Base-by-base conservation (phyloP, 164 flowering plant genomes). In the Liquidambar formosana region DNA sequence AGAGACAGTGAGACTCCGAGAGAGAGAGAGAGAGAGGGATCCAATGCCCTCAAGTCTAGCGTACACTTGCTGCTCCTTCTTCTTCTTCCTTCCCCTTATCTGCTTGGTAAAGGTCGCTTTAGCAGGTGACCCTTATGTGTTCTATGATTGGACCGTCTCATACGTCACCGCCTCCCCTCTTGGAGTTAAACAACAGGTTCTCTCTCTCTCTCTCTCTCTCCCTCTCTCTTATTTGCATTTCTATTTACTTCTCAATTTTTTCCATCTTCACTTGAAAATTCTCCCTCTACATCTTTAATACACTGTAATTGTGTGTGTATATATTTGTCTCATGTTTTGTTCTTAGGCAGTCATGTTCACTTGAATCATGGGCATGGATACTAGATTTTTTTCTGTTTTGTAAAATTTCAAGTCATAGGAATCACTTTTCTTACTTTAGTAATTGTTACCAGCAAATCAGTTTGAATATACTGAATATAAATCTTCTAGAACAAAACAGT, bases 131-230 rank as follows among this genome's bases (percentile, higher is more conserved):
- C 97, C 97, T 33, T 89, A 68, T 69, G 82, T 80, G 44, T 90
- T 44, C 78, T 89, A 63, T 63, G 93, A 92, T 54, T 92, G 92
- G 91, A 86, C 84, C 8, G 85, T 92, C 64, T 89, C 96, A 0
- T 92, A 92, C 70, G 57, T 81, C 73, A 76, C 83, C 27, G 89
- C 86, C 38, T 77, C 91, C 6, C 96, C 97, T 14, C 96, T 92
- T 44, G 97, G 96, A 21, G 76, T 72, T 22, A 81, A 81, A 22
- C 96, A 92, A 62, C 84, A 86, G 96, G 97, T 92, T 60, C 51
- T 44, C 52, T 22, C 66, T 63, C 45, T 25, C n/a, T n/a, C n/a
- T n/a, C 60, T 67, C 10, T 57, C n/a, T 60, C 51, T 44, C 52
- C 19, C 66, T 63, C 45, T 25, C 60, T 67, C 10, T 57, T 14